Evolutionary conservation across 2,329 filamentous ascomycete genomes (phyloP), one percentile per base, ranked within the genome.

Genomic region (Remersonia thermophila): DNA sequence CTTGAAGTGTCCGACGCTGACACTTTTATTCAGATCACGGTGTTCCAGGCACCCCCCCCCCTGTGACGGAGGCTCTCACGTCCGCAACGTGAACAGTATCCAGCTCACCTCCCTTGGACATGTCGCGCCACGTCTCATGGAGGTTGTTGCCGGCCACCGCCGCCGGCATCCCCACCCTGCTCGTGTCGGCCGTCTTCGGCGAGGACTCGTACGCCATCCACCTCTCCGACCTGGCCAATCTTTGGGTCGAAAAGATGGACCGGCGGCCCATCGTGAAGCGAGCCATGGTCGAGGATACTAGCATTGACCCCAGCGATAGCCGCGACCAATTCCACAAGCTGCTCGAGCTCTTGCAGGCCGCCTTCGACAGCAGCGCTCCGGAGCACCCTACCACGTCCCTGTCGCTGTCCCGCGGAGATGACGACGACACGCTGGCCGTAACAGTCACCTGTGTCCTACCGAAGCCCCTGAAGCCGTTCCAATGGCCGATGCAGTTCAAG

Each of bases 251-350:
- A 56, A 64, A 55, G 7, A 58, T 86, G 15, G 68, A 75, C 38
- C 63, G 73, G 15, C 64, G 62, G n/a, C 65, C 62, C 9, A 80
- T 89, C 38, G 67, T 77, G 37, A 60, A 66, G 40, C 71, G 80
- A 40, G 79, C 74, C 20, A 63, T 72, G 38, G 59, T 69, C 16
- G 67, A 78, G 46, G 68, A 75, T 47, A 82, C 78, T 12, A 77
- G 71, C 42, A 85, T 89, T 42, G 81, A 89, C 51, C 77, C 83
- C 1, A 76, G 70, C 51, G 76, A 80, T 45, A 77, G 79, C 41
- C 61, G 66, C 0, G 70, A 74, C 34, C 82, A 89, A 49, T 73
- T 83, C 58, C 53, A 59, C 17, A 75, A 77, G 34, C 73, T 89
- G 35, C 60, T 87, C 11, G 64, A 71, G 15, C 77, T 80, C 48